phyloP scores from a whole-genome alignment of 1,139 yeast genomes.

The Blastobotrys persicus region DNA sequence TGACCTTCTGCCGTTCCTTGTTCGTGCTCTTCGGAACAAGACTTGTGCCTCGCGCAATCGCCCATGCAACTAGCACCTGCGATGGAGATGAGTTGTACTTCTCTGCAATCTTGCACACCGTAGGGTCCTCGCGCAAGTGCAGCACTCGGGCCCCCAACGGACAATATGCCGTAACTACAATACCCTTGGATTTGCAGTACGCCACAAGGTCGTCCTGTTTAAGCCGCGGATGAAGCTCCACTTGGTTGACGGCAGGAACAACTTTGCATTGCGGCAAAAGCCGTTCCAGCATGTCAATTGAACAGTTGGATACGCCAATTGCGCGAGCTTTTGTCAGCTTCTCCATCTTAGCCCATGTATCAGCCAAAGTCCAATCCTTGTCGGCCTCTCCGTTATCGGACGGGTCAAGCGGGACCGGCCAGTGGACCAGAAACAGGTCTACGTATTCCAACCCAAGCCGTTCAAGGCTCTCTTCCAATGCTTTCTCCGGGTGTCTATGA shows the following conservation, averaged over 20 bases:
- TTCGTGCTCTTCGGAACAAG: conserved; percentile 70
- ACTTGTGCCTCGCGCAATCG: conserved; percentile 59
- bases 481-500: conserved; percentile 47
- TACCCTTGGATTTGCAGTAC: conserved; percentile 51
- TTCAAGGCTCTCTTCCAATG: conserved; percentile 51
- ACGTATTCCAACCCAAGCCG: conserved; percentile 64
- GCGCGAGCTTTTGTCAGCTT: conserved; percentile 56
- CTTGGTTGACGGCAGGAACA: conserved; percentile 68
- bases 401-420: conserved; percentile 52
- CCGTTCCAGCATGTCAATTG: conserved; percentile 49
- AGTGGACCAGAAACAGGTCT: conserved; percentile 78
- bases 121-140: conserved; percentile 41
- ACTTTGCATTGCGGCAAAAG: conserved; percentile 50
- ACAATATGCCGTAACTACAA: conserved; percentile 68
- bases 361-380: conserved; percentile 40
- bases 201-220: conserved; percentile 65
- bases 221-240: conserved; percentile 72
- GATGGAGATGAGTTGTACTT: conserved; percentile 55
- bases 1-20: conserved; percentile 55
- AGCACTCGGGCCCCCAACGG: conserved; percentile 49
- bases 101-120: conserved; percentile 51
- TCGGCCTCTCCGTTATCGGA: conserved; percentile 27
- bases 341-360: conserved; percentile 74
- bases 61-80: conserved; percentile 70
- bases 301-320: conserved; percentile 78